These are phyloP conservation scores for Sonneratia alba DNA, from an alignment of 345 rosid species.

Conservation along the genomic window DNA sequence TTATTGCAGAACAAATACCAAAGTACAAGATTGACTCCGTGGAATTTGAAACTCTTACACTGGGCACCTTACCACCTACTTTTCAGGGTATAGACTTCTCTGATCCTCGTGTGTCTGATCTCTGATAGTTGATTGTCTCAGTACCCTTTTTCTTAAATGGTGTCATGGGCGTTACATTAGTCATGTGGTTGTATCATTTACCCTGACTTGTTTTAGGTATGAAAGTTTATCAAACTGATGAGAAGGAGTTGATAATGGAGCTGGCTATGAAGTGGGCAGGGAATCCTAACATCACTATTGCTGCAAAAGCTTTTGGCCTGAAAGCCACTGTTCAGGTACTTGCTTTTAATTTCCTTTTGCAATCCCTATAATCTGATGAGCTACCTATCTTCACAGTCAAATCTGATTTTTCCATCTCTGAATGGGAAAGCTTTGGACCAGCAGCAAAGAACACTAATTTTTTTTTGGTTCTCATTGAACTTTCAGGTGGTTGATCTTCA, in stretches of 20 bases:
- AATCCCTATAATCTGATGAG: too few species aligned
- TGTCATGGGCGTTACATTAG: background rate
- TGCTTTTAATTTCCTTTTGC: background rate
- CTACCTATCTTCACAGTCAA: background rate
- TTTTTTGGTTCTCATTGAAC: constrained; percentile 6
- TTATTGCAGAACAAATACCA: constrained; percentile 87
- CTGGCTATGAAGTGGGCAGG: constrained; percentile 85
- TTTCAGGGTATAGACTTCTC: constrained; percentile 48
- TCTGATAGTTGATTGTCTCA: background rate
- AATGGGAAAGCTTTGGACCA: background rate
- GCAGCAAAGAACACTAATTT: background rate
- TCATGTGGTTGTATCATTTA: background rate
- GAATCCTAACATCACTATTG: constrained; percentile 69
- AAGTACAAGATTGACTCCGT: constrained; percentile 82
- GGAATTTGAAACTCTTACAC: constrained; percentile 75
- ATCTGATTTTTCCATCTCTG: background rate
- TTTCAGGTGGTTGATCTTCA: constrained; percentile 86
- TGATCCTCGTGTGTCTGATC: background rate
- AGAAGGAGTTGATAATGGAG: constrained; percentile 93
- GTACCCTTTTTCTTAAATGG: background rate
- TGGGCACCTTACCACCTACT: constrained; percentile 81
- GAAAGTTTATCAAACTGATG: constrained; percentile 86
- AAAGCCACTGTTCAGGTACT: constrained; percentile 77
- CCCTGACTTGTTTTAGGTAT: constrained; percentile 37
- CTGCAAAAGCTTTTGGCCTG: constrained; percentile 78